These are phyloP conservation scores for Phlebopus sp. DNA, from an alignment of 1,284 basidiomycete genomes.

Conservation along the genomic window DNA sequence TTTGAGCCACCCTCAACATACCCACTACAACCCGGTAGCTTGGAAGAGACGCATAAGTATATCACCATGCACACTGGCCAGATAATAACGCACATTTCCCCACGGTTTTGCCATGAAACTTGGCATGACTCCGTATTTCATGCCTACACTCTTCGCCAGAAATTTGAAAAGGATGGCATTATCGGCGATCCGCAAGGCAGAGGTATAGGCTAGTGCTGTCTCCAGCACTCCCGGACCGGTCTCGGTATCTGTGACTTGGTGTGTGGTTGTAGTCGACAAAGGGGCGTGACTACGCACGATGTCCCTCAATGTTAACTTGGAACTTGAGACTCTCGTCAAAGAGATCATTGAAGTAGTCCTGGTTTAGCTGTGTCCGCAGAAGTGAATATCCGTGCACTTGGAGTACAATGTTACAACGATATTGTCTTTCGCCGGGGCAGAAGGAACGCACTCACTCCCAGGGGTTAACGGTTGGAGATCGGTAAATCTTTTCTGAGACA, in stretches of 20 bases:
- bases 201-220: conserved; percentile 90
- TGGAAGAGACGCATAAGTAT: conserved; percentile 5
- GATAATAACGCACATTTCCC: conserved; percentile 64
- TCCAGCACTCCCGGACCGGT: conserved; percentile 94
- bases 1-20: conserved; percentile 33
- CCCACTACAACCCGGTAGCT: conserved; percentile 93
- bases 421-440: background rate
- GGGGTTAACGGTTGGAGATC: conserved; percentile 80
- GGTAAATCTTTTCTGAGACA: conserved; percentile 77
- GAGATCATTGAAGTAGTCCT: conserved; percentile 86
- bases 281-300: conserved; percentile 58
- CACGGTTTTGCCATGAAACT: conserved; percentile 99
- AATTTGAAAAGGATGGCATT: conserved; percentile 94
- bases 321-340: conserved; percentile 79
- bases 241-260: conserved; percentile 73
- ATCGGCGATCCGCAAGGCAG: conserved; percentile 86
- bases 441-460: conserved; percentile 67
- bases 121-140: conserved; percentile 84
- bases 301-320: conserved; percentile 84
- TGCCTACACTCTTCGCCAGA: conserved; percentile 87
- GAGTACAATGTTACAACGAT: conserved; percentile 6
- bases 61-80: background rate
- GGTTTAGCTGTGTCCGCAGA: conserved; percentile 85
- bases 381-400: conserved; percentile 92
- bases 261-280: background rate